These are phyloP conservation scores for Eucalyptus fibrosa DNA, from an alignment of 345 rosid genomes.

Conservation along the genomic window DNA sequence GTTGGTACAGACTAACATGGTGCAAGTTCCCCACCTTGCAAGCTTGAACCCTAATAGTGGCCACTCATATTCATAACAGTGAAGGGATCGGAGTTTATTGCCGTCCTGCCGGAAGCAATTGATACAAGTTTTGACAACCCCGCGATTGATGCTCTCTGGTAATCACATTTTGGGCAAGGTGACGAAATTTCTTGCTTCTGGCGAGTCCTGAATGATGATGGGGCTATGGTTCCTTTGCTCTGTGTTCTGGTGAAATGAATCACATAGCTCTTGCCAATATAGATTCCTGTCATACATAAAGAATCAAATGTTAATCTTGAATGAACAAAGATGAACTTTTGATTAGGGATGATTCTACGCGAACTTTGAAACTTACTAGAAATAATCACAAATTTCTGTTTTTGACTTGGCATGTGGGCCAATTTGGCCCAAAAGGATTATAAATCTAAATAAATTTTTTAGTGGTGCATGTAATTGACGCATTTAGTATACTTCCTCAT, in stretches of 20 bases:
- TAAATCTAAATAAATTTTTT: not conserved
- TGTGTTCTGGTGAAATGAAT: not conserved
- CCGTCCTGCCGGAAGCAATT: not conserved
- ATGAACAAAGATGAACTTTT: not conserved
- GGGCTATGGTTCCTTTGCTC: not conserved
- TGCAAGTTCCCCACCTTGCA: not conserved
- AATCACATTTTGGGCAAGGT: not conserved
- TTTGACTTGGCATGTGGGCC: not conserved
- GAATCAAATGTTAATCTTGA: not conserved
- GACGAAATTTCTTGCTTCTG: not conserved
- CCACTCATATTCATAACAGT: not conserved
- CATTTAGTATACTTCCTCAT: not conserved
- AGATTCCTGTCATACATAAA: not conserved
- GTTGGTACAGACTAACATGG: not conserved
- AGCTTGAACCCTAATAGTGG: not conserved
- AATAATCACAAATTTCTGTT: not conserved
- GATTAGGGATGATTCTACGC: accelerated
- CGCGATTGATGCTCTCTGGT: not conserved
- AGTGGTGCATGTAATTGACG: accelerated
- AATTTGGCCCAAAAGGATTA: not conserved
- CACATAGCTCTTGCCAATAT: accelerated
- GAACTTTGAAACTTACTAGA: not conserved
- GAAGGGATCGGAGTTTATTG: not conserved
- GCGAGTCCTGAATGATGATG: not conserved
- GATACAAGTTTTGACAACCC: not conserved